Evolutionary conservation across 495 filamentous ascomycete genomes (phyloP).

Genomic region (Penicillium psychrofluorescens): DNA sequence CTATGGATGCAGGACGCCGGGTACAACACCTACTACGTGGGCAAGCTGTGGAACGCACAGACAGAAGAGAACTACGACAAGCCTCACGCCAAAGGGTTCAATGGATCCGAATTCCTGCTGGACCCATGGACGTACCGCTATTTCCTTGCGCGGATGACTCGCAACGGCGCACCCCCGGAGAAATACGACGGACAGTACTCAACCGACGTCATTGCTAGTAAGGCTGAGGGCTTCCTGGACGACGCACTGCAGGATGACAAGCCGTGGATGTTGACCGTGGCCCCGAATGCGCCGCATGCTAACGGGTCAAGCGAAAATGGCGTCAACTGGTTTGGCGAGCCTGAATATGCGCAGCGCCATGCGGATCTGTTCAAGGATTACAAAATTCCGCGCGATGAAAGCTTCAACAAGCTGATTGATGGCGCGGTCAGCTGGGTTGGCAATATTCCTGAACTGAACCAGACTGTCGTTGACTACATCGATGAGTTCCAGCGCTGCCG

Average conservation of each 20-base stretch:
- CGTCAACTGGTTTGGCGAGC: conserved; percentile 19
- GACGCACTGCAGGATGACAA: conserved; percentile 39
- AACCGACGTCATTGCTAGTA: conserved; percentile 53
- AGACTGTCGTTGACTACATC: conserved; percentile 50
- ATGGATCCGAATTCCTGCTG: conserved; percentile 51
- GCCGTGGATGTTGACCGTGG: conserved; percentile 60
- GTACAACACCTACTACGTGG: conserved; percentile 65
- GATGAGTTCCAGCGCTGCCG: conserved; percentile 58
- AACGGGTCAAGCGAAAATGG: conserved; percentile 15
- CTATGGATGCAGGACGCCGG: conserved; percentile 63
- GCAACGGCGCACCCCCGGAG: conserved; percentile 45
- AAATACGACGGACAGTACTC: conserved; percentile 47
- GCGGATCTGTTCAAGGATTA: conserved; percentile 20
- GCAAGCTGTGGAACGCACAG: conserved; percentile 62
- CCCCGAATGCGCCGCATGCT: conserved; percentile 56
- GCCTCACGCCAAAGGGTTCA: conserved; percentile 49
- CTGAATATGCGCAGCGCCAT: conserved; percentile 23
- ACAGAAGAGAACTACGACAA: conserved; percentile 48
- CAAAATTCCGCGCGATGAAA: conserved; percentile 20
- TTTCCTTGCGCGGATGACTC: conserved; percentile 50
- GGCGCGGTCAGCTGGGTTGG: conserved; percentile 52
- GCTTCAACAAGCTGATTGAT: conserved; percentile 31
- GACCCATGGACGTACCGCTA: conserved; percentile 66
- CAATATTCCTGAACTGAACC: conserved; percentile 35
- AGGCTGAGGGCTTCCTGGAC: conserved; percentile 51